These are phyloP conservation scores for Paraphaeosphaeria sporulosa DNA, from an alignment of 2,329 filamentous ascomycete species.

Conservation along the genomic window DNA sequence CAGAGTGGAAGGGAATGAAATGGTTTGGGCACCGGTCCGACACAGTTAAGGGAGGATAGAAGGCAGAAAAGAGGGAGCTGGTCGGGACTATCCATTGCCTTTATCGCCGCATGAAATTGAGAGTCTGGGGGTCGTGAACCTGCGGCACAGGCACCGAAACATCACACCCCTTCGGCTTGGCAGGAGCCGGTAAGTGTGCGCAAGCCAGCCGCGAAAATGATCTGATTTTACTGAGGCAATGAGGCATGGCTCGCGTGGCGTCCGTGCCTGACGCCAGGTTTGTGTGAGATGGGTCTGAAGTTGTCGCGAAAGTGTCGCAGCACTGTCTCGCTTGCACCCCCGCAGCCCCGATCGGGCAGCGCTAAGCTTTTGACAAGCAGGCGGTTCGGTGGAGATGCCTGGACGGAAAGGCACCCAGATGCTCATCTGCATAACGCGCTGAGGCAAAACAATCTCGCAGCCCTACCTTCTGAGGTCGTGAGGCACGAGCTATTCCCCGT, in stretches of 20 bases:
- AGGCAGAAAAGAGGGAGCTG: constrained; percentile 31
- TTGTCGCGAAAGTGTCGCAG: constrained; percentile 47
- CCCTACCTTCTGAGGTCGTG: constrained; percentile 36
- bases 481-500: constrained; percentile 40
- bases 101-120: constrained; percentile 52
- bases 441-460: constrained; percentile 36
- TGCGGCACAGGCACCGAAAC: constrained; percentile 47
- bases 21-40: constrained; percentile 40
- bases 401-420: constrained; percentile 33
- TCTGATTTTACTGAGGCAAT: constrained; percentile 37
- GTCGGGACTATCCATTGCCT: constrained; percentile 41
- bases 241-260: constrained; percentile 25
- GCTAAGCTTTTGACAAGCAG: constrained; percentile 26
- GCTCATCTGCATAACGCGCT: constrained; percentile 37
- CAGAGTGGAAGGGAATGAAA: constrained; percentile 45
- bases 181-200: constrained; percentile 36
- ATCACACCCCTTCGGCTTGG: constrained; percentile 44
- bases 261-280: constrained; percentile 37
- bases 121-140: constrained; percentile 29
- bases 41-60: constrained; percentile 42
- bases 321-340: constrained; percentile 45
- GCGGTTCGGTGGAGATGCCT: constrained; percentile 31
- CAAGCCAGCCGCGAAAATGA: constrained; percentile 36
- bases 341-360: constrained; percentile 30
- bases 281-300: constrained; percentile 44